Conservation (phyloP, 371 early-diverging fungal species). For the Syncephalastrum sp. region DNA sequence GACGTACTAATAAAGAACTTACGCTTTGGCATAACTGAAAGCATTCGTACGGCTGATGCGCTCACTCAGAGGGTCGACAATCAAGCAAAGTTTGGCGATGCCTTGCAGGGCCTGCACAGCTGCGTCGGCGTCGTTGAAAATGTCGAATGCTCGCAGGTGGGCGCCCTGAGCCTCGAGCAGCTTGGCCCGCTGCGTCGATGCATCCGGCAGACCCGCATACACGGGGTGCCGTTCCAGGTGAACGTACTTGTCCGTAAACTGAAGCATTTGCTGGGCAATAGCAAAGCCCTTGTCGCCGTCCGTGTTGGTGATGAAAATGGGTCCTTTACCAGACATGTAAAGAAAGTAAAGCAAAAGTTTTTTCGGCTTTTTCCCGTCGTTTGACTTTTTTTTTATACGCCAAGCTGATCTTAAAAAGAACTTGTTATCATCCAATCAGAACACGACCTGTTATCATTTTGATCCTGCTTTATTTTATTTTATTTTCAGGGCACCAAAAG, state of each 20-base stretch:
- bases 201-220: slow-evolving; percentile 45
- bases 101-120: slow-evolving; percentile 40
- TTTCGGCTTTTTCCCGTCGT: too few relatives aligned
- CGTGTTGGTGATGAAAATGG: slow-evolving; percentile 48
- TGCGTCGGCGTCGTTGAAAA: slow-evolving; percentile 30
- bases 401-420: too few relatives aligned
- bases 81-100: slow-evolving; percentile 38
- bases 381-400: too few relatives aligned
- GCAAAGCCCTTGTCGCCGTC: slow-evolving; percentile 50
- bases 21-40: slow-evolving; percentile 43
- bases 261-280: slow-evolving; percentile 40
- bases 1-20: slow-evolving; percentile 17
- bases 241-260: slow-evolving; percentile 34
- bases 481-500: too few relatives aligned
- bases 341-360: background rate
- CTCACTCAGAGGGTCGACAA: slow-evolving; percentile 47
- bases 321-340: slow-evolving; percentile 30
- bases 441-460: too few relatives aligned
- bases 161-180: slow-evolving; percentile 34
- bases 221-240: slow-evolving; percentile 36
- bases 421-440: too few relatives aligned
- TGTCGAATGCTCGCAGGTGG: slow-evolving; percentile 37
- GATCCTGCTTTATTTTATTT: too few relatives aligned
- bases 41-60: slow-evolving; percentile 44
- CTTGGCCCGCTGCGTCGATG: slow-evolving; percentile 33